phyloP scores from a whole-genome alignment of 2,329 filamentous ascomycete genomes.

The Penicillium sp. region DNA sequence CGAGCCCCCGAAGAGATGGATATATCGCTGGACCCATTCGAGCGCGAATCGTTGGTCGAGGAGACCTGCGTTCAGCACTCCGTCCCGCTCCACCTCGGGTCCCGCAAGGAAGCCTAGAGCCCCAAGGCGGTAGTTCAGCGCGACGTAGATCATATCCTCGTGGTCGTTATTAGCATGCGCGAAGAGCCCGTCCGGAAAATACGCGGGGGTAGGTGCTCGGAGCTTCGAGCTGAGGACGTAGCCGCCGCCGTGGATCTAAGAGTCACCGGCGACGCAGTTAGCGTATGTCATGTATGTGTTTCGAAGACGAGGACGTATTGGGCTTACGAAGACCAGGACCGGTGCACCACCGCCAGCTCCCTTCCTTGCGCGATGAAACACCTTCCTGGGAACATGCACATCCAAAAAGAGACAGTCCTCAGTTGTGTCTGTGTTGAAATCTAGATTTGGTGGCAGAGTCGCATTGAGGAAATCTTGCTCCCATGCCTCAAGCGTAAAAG shows the following conservation, averaged over 20 bases:
- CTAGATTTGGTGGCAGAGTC: conserved; percentile 15
- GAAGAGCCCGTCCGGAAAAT: conserved; percentile 49
- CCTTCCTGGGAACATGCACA: conserved; percentile 39
- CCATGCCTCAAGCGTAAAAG: too few relatives aligned
- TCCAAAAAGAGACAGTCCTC: conserved; percentile 49
- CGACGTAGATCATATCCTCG: conserved; percentile 52
- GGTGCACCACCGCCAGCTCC: conserved; percentile 2
- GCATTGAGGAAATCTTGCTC: too few relatives aligned
- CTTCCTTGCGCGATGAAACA: conserved; percentile 31
- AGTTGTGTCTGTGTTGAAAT: conserved; percentile 31
- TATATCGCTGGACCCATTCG: conserved; percentile 62
- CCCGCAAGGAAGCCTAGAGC: conserved; percentile 19
- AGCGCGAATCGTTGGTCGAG: conserved; percentile 62
- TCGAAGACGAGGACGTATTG: too few relatives aligned
- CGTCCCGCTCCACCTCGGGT: conserved; percentile 55
- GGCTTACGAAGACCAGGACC: too few relatives aligned
- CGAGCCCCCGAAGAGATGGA: conserved; percentile 62
- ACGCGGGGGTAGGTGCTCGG: conserved; percentile 38
- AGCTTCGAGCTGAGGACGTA: conserved; percentile 22
- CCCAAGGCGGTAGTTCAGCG: conserved; percentile 46
- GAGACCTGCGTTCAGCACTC: conserved; percentile 55
- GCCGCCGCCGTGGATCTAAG: conserved; percentile 36
- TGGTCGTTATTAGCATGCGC: conserved; percentile 21
- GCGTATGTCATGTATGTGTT: conserved; percentile 17
- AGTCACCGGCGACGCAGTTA: conserved; percentile 32